Evolutionary conservation across 371 early-diverging fungal species (phyloP), one percentile per base, ranked within the genome.

Genomic region (Nematocida ironsii): DNA sequence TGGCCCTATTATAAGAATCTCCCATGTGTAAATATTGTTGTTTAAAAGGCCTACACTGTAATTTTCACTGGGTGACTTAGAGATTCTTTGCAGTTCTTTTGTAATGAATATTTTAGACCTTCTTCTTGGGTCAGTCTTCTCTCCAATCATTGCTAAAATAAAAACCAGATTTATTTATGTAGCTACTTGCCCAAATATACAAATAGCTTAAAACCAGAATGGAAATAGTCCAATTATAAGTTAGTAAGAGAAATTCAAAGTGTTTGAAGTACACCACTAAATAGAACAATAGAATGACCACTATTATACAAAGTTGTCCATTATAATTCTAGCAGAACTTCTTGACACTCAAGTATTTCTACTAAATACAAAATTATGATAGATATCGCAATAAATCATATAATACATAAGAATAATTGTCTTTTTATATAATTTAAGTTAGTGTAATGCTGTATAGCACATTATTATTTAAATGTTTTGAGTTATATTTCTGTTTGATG

Each of bases 1-100:
- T 33, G 98, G 98, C 3, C 99, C 99, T 55, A 92, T 90, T 84
- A 98, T 95, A 68, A 92, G 87, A 48, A 97, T 96, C 89, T 95
- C 94, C 94, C 90, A 92, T 87, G 90, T 90, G 84, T 89, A 91
- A 72, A 93, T 89, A 86, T 91, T 90, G 48, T 85, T 82, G 25
- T 86, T 83, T 39, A 85, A 71, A 13, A 86, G 78, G 39, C 88
- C 88, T 44, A 88, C 84, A 73, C 87, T 86, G 75, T 83, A 88
- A 67, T 86, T 83, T 52, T 86, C 83, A 62, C 83, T 84, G 27
- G 81, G 68, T 11, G 72, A 82, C 57, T 78, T 72, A 16, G 82
- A 71, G 13, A 87, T 83, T 61, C 84, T 68, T 62, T 84, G 83
- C 56, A 85, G 84, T 42, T 87, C 88, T 27, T 85, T 87, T 3